Conservation (phyloP, 805 yeast genomes). For the Starmerella roubikii region DNA sequence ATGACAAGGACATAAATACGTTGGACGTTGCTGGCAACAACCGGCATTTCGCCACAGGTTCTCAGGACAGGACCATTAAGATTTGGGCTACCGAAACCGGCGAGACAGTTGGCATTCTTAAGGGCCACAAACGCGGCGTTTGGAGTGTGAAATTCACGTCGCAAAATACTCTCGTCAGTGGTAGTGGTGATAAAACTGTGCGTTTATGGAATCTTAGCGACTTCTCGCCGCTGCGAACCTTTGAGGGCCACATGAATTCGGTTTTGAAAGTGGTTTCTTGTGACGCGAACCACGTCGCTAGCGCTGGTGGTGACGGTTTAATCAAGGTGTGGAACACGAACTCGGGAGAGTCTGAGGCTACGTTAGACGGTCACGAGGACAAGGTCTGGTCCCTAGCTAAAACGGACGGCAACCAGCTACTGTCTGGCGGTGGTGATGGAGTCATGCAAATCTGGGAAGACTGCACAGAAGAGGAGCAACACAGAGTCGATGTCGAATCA, state of each 20-base stretch:
- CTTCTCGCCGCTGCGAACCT: slow-evolving; percentile 60
- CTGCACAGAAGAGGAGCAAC: slow-evolving; percentile 59
- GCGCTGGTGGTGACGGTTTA: slow-evolving; percentile 89
- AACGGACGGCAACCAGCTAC: slow-evolving; percentile 52
- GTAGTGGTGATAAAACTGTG: slow-evolving; percentile 85
- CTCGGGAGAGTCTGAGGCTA: slow-evolving; percentile 64
- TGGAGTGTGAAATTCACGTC: slow-evolving; percentile 83
- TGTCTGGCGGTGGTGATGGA: slow-evolving; percentile 93
- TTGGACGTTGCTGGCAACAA: slow-evolving; percentile 86
- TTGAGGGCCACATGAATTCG: slow-evolving; percentile 90
- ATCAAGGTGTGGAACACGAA: slow-evolving; percentile 78
- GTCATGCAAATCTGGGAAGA: slow-evolving; percentile 81
- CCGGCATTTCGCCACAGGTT: slow-evolving; percentile 77
- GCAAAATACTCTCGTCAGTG: slow-evolving; percentile 58
- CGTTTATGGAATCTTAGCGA: slow-evolving; percentile 80
- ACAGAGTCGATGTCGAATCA: slow-evolving; percentile 36
- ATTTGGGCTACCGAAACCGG: slow-evolving; percentile 81
- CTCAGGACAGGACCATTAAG: slow-evolving; percentile 84
- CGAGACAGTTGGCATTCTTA: slow-evolving; percentile 68
- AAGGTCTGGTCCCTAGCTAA: slow-evolving; percentile 84
- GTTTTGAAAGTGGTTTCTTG: slow-evolving; percentile 70
- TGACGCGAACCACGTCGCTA: slow-evolving; percentile 38
- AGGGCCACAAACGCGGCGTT: slow-evolving; percentile 87
- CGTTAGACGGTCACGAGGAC: slow-evolving; percentile 82
- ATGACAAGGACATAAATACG: slow-evolving; percentile 88